Conservation (phyloP, 2,329 filamentous ascomycete species). For the Pochonia chlamydosporia region DNA sequence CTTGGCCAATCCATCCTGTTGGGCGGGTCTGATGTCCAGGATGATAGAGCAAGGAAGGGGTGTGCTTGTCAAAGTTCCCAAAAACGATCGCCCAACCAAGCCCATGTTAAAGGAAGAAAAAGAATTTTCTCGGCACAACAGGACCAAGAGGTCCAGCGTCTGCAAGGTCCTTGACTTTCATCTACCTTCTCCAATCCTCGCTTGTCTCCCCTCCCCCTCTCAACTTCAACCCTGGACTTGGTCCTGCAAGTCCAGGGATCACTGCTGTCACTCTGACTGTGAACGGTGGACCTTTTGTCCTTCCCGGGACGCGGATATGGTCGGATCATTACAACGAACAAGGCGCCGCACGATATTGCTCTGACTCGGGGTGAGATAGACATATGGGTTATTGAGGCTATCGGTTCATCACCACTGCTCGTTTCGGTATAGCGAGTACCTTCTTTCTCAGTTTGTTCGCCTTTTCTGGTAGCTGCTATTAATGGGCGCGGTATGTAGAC, state of each 20-base stretch:
- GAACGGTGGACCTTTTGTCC: background rate
- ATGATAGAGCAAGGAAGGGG: background rate
- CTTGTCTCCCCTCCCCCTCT: background rate
- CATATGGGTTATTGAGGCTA: background rate
- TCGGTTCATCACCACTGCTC: background rate
- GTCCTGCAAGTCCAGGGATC: slow-evolving; percentile 3
- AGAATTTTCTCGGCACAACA: slow-evolving; percentile 3
- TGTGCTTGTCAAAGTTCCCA: background rate
- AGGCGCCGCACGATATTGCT: no score
- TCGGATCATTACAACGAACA: background rate
- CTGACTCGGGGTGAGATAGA: background rate
- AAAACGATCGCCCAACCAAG: background rate
- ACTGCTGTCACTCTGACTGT: background rate
- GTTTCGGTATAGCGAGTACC: background rate
- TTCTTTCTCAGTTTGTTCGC: background rate
- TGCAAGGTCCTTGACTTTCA: background rate
- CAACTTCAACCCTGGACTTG: background rate
- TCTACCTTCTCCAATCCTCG: background rate
- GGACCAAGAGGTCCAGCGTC: background rate
- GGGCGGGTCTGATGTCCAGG: background rate
- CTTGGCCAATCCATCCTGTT: background rate
- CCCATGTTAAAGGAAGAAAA: background rate
- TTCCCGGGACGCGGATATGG: background rate
- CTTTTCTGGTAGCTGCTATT: no score
- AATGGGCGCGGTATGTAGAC: no score